Evolutionary conservation across 345 rosid species (phyloP).

Genomic region (Geranium rotundifolium): DNA sequence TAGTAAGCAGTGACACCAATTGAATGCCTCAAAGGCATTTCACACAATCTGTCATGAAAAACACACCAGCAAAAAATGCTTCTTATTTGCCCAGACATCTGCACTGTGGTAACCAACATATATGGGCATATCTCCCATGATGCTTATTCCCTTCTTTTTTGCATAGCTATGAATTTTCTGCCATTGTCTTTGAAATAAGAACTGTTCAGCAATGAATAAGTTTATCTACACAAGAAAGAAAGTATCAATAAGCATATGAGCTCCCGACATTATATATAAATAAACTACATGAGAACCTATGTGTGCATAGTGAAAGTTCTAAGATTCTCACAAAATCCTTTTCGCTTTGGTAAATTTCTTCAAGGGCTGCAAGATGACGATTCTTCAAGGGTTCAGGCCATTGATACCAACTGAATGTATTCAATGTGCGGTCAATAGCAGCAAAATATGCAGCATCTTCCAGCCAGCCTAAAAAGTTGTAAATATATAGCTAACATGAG

Average conservation of each 20-base stretch:
- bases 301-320: slow-evolving; percentile 8
- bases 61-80: slow-evolving; percentile 70
- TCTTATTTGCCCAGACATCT: slow-evolving; percentile 95
- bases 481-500: slow-evolving; percentile 1
- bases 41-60: slow-evolving; percentile 6
- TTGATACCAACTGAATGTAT: slow-evolving; percentile 64
- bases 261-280: background rate
- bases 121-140: slow-evolving; percentile 99
- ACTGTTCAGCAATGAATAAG: slow-evolving; percentile 77
- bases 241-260: slow-evolving; percentile 8
- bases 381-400: slow-evolving; percentile 80
- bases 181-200: slow-evolving; percentile 96
- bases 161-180: slow-evolving; percentile 70
- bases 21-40: slow-evolving; percentile 4
- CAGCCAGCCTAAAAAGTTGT: slow-evolving; percentile 66
- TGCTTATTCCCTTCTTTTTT: slow-evolving; percentile 48
- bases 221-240: slow-evolving; percentile 45
- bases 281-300: background rate
- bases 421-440: slow-evolving; percentile 55
- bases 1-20: slow-evolving; percentile 6
- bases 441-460: slow-evolving; percentile 96
- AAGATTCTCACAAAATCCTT: slow-evolving; percentile 61
- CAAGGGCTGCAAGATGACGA: slow-evolving; percentile 82
- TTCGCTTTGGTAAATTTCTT: slow-evolving; percentile 61
- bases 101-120: slow-evolving; percentile 97